Evolutionary conservation across 345 rosid species (phyloP).

Genomic region (Eucalyptus fibrosa): DNA sequence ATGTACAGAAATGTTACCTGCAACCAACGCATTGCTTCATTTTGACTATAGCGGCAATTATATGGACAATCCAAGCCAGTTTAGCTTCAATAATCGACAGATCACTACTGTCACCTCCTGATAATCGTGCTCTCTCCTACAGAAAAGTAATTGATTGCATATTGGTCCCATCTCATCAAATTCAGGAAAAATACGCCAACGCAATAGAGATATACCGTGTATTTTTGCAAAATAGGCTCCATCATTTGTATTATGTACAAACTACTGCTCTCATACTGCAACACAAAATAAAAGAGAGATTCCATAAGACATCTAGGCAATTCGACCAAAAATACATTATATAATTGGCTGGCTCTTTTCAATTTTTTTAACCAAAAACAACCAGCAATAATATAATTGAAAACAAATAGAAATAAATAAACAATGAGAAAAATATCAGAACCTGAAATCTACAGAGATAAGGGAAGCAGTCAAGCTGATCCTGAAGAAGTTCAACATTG

Average conservation of each 20-base stretch:
- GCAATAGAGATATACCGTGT: slow-evolving; percentile 51
- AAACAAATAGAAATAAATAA: not conserved
- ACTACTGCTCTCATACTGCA: slow-evolving; percentile 92
- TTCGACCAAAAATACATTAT: not conserved
- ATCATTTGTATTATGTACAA: slow-evolving; percentile 64
- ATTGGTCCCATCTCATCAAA: not conserved
- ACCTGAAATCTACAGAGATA: slow-evolving; percentile 99
- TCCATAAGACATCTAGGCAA: not conserved
- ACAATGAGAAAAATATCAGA: not conserved
- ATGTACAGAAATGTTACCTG: slow-evolving; percentile 36
- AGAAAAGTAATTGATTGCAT: slow-evolving; percentile 4
- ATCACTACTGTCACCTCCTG: slow-evolving; percentile 53
- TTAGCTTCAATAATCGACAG: slow-evolving; percentile 84
- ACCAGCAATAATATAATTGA: not conserved
- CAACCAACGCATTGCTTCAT: slow-evolving; percentile 79
- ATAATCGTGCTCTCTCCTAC: slow-evolving; percentile 72
- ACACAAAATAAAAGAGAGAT: not conserved
- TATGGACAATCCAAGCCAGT: slow-evolving; percentile 96
- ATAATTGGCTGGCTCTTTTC: not conserved
- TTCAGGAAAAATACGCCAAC: not conserved
- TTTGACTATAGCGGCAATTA: slow-evolving; percentile 87
- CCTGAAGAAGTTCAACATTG: slow-evolving; percentile 97
- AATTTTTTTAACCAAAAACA: not conserved
- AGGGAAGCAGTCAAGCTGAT: slow-evolving; percentile 98
- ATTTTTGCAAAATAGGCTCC: slow-evolving; percentile 93